These are phyloP conservation scores for Ascobolus immersus DNA, from an alignment of 495 filamentous ascomycete genomes.

Conservation along the genomic window DNA sequence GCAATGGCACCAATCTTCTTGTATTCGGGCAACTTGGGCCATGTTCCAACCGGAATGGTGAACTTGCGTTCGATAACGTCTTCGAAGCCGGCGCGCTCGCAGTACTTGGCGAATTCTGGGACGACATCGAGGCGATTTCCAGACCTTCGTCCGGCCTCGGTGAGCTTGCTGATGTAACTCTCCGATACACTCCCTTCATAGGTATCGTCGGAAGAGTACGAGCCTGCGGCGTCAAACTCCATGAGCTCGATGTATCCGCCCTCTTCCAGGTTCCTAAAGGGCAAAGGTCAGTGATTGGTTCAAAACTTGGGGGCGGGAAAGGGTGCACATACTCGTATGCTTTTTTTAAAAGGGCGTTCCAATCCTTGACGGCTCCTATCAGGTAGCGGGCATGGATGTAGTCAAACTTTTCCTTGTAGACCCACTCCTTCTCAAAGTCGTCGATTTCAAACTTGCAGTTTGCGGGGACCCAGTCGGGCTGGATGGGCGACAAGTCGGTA, in stretches of 20 bases:
- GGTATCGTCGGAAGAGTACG: too few species aligned
- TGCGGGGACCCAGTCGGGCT: slow-evolving; percentile 22
- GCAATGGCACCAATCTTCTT: slow-evolving; percentile 31
- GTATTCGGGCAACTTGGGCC: slow-evolving; percentile 29
- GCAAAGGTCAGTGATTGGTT: neutral
- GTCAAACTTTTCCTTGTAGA: slow-evolving; percentile 30
- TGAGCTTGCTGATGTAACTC: too few species aligned
- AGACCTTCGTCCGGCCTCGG: too few species aligned
- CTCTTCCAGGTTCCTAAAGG: slow-evolving; percentile 21
- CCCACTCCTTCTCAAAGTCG: slow-evolving; percentile 28
- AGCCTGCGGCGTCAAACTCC: too few species aligned
- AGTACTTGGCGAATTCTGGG: slow-evolving; percentile 6
- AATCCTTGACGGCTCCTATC: slow-evolving; percentile 29
- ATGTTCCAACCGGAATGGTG: slow-evolving; percentile 25
- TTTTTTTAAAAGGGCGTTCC: slow-evolving; percentile 22
- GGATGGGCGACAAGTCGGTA: slow-evolving; percentile 39
- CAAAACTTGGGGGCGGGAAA: neutral
- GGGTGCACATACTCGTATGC: slow-evolving; percentile 14
- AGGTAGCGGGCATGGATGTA: slow-evolving; percentile 34
- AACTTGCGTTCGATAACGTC: neutral
- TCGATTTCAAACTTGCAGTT: slow-evolving; percentile 25
- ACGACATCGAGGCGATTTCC: too few species aligned
- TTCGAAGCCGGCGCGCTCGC: slow-evolving; percentile 22
- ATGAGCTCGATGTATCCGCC: slow-evolving; percentile 31
- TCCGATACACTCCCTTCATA: too few species aligned